Evolutionary conservation across 176 grass and related monocot genomes (phyloP).

Genomic region (Cenchrus americanus): DNA sequence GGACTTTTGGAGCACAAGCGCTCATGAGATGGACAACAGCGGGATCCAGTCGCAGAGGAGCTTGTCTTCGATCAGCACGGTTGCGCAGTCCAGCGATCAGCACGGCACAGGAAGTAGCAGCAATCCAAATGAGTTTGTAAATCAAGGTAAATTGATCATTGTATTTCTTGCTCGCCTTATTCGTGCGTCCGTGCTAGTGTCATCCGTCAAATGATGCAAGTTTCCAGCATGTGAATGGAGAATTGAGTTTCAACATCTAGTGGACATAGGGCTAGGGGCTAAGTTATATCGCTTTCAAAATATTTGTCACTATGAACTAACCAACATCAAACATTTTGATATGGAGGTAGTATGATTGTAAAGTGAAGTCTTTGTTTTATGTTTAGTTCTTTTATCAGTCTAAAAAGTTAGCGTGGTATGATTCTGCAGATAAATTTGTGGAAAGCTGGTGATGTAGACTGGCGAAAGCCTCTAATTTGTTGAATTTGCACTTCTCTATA

Average conservation of each 20-base stretch:
- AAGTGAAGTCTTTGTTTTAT: neutral
- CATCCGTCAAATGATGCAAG: neutral
- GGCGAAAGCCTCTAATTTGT: neutral
- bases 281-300: too few species aligned
- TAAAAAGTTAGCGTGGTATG: neutral
- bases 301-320: too few species aligned
- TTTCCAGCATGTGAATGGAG: too few species aligned
- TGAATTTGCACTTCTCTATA: constrained; percentile 19
- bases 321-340: too few species aligned
- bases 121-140: constrained; percentile 68
- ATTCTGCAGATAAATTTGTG: constrained; percentile 2
- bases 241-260: neutral
- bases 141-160: constrained; percentile 58
- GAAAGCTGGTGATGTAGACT: neutral
- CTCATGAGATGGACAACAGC: constrained; percentile 80
- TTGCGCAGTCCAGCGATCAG: constrained; percentile 52
- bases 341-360: neutral
- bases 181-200: neutral
- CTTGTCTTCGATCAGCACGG: constrained; percentile 85
- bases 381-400: neutral
- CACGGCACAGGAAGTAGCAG: constrained; percentile 66
- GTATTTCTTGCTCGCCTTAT: constrained; percentile 12
- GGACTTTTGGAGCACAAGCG: constrained; percentile 86
- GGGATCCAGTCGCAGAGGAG: constrained; percentile 80
- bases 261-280: neutral